Evolutionary conservation across 371 early-diverging fungal species (phyloP).

Genomic region (Choanephora cucurbitarum): DNA sequence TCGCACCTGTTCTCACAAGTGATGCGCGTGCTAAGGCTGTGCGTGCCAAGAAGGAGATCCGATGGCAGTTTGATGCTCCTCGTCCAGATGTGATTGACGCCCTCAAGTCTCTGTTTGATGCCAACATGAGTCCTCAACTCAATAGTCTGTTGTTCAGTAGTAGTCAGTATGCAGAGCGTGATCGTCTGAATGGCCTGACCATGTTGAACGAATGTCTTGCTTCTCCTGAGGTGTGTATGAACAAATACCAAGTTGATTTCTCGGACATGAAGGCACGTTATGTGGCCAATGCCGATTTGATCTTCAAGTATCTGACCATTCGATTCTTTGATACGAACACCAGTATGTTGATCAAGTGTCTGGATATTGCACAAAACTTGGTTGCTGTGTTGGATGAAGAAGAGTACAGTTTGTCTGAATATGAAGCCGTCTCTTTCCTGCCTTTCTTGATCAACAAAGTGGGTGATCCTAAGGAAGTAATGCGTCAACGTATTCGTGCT

Average conservation of each 20-base stretch:
- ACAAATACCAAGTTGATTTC: constrained; percentile 51
- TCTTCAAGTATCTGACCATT: constrained; percentile 83
- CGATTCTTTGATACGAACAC: constrained; percentile 91
- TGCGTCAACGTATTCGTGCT: constrained; percentile 68
- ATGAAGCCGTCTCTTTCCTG: constrained; percentile 78
- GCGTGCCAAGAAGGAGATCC: constrained; percentile 73
- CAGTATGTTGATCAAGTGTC: constrained; percentile 75
- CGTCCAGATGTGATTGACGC: constrained; percentile 71
- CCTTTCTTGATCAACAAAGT: constrained; percentile 78
- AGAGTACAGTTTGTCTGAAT: constrained; percentile 67
- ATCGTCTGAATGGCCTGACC: constrained; percentile 66
- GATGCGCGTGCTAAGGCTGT: constrained; percentile 70
- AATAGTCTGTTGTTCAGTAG: constrained; percentile 71
- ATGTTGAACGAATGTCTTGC: constrained; percentile 68
- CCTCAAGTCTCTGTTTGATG: constrained; percentile 60
- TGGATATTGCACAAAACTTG: constrained; percentile 79
- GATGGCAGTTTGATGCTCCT: constrained; percentile 79
- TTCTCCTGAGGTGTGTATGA: constrained; percentile 39
- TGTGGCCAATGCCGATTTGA: constrained; percentile 71
- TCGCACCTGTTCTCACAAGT: constrained; percentile 59
- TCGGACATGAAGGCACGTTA: constrained; percentile 55
- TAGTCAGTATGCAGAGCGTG: constrained; percentile 83
- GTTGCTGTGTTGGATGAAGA: constrained; percentile 62
- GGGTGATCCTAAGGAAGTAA: constrained; percentile 84
- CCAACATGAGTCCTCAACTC: constrained; percentile 61